These are phyloP conservation scores for Chloranthus sessilifolius DNA, from an alignment of 164 flowering plant species.

Conservation along the genomic window DNA sequence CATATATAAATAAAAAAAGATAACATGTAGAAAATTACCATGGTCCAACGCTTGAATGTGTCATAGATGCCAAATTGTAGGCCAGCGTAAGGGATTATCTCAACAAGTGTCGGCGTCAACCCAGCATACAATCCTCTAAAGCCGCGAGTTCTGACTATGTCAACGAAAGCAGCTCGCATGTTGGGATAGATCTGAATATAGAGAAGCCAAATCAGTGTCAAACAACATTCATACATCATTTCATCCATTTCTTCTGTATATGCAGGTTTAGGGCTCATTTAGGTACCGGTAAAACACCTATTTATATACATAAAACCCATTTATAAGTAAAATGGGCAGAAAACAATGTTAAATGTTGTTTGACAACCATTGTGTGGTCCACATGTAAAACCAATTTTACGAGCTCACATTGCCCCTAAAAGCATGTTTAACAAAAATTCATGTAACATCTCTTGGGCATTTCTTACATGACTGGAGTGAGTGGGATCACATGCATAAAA, in stretches of 20 bases:
- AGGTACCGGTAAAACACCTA: no score
- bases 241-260: not conserved
- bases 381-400: no score
- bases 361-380: no score
- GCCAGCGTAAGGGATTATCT: conserved; percentile 93
- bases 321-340: not conserved
- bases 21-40: conserved; percentile 35
- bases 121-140: conserved; percentile 81
- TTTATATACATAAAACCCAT: not conserved
- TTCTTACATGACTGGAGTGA: no score
- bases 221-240: not conserved
- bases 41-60: conserved; percentile 83
- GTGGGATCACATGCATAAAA: no score
- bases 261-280: no score
- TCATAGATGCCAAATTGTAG: conserved; percentile 93
- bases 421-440: no score
- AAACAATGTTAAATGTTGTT: no score
- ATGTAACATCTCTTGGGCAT: no score
- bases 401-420: no score
- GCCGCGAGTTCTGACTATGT: conserved; percentile 63
- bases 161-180: conserved; percentile 75
- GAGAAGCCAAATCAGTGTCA: not conserved
- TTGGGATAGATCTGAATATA: conserved; percentile 59
- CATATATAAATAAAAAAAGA: no score
- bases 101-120: conserved; percentile 80